Evolutionary conservation across 192 early-diverging fungal genomes (phyloP), one percentile per base, ranked within the genome.

Genomic region (Hyaloraphidium curvatum): DNA sequence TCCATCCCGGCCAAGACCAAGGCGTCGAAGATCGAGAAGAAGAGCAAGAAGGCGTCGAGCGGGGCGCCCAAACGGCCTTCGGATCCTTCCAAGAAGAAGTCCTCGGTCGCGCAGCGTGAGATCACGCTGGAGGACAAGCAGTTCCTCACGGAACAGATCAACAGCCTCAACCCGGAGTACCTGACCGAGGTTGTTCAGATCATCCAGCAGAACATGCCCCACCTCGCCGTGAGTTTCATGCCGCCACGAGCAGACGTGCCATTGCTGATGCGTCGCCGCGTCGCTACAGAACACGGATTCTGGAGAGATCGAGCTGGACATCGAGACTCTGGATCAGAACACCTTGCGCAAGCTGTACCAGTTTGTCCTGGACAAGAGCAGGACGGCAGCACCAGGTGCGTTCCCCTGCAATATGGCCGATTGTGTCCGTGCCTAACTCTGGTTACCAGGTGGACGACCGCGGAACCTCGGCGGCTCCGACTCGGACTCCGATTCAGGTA

Each of bases 291-390:
- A 71, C 13, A 66, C 68, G n/a, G 75, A 69, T 2, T 77, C 84
- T 54, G 84, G 86, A 31, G 91, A 95, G 64, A 87, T 96, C 54
- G 91, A 95, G 61, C 71, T 97, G 57, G 93, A 97, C 55, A 93
- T 97, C 66, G 91, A 93, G 55, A 71, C 84, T 0, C 68, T 95
- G 39, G 83, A 87, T 62, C 76, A 79, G 54, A 66, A 63, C 27
- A 91, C 89, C 9, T 72, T 93, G 23, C 84, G 76, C 62, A 74
- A 77, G 60, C 67, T 97, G 33, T 89, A 93, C 61, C 72, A 84
- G 35, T 94, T 84, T 65, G 91, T 91, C 3, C 76, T n/a, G n/a
- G n/a, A n/a, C n/a, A n/a, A n/a, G n/a, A n/a, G n/a, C n/a, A n/a
- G n/a, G n/a, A n/a, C n/a, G n/a, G n/a, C n/a, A n/a, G n/a, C n/a